A percentile compares a stretch with the other conserved stretches of the same genome.
Conservation (phyloP, 2,329 filamentous ascomycete species). For the Colletotrichum shisoi region DNA sequence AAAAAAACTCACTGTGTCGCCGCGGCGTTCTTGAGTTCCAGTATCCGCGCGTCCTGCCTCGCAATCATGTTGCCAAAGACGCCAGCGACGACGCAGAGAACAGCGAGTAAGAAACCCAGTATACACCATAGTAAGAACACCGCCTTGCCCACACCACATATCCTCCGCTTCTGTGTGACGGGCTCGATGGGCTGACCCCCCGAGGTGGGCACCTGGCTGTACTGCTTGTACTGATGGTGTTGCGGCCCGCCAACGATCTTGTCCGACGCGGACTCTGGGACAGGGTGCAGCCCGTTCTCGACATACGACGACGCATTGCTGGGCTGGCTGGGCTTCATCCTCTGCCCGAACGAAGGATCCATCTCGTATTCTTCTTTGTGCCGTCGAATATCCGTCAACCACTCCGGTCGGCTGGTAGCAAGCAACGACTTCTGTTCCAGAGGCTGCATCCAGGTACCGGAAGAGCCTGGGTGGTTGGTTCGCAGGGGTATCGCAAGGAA, state of each 20-base stretch:
- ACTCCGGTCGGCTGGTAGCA: background rate
- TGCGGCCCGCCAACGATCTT: conserved; percentile 12
- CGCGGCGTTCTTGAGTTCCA: conserved; percentile 2
- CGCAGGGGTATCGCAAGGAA: no score
- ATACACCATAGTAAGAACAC: conserved; percentile 23
- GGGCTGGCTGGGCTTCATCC: background rate
- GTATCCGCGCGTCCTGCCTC: conserved; percentile 19
- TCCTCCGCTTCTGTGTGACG: background rate
- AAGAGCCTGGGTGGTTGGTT: no score
- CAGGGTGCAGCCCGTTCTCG: conserved; percentile 27
- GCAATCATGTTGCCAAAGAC: conserved; percentile 22
- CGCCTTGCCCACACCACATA: conserved; percentile 13
- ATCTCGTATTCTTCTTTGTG: background rate
- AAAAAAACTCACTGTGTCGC: conserved; percentile 2
- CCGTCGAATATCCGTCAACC: background rate
- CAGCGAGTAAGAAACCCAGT: conserved; percentile 8
- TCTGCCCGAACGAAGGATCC: conserved; percentile 4
- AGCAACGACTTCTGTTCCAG: conserved; percentile 9
- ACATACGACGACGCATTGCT: conserved; percentile 9
- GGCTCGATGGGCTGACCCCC: background rate
- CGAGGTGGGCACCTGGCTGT: background rate
- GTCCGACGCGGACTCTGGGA: conserved; percentile 5
- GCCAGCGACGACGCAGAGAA: conserved; percentile 10
- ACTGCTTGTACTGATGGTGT: conserved; percentile 7
- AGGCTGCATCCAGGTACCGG: background rate